Conservation (phyloP, 441 rosid species). For the Adansonia gregorii region DNA sequence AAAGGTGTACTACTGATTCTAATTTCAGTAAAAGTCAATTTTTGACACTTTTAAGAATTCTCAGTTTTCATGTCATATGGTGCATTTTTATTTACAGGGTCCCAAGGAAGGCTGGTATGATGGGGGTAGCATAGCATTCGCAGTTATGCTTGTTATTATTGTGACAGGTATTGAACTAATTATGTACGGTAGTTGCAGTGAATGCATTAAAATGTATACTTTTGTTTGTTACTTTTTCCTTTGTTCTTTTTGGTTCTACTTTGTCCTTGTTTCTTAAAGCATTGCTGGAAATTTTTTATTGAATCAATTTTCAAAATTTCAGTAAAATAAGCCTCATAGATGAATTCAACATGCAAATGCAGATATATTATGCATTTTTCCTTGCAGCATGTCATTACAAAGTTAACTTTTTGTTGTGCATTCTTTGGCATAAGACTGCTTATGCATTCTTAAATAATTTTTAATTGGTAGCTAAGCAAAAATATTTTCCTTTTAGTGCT, state of each 20-base stretch:
- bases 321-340: background rate
- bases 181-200: background rate
- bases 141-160: constrained; percentile 84
- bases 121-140: constrained; percentile 96
- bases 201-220: background rate
- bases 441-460: background rate
- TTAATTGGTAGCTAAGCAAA: background rate
- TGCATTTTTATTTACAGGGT: constrained; percentile 48
- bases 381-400: background rate
- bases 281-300: background rate
- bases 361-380: background rate
- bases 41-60: too few relatives aligned
- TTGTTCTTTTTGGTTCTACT: background rate
- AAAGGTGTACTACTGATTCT: too few relatives aligned
- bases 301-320: background rate
- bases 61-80: too few relatives aligned
- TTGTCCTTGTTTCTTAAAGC: background rate
- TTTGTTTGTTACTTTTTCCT: background rate
- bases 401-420: background rate
- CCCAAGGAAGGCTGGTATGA: constrained; percentile 93
- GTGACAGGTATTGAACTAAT: constrained; percentile 69
- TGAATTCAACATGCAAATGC: background rate
- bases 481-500: background rate
- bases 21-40: too few relatives aligned
- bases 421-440: background rate